Conservation (phyloP, 345 rosid genomes). For the Brassica rapa region DNA sequence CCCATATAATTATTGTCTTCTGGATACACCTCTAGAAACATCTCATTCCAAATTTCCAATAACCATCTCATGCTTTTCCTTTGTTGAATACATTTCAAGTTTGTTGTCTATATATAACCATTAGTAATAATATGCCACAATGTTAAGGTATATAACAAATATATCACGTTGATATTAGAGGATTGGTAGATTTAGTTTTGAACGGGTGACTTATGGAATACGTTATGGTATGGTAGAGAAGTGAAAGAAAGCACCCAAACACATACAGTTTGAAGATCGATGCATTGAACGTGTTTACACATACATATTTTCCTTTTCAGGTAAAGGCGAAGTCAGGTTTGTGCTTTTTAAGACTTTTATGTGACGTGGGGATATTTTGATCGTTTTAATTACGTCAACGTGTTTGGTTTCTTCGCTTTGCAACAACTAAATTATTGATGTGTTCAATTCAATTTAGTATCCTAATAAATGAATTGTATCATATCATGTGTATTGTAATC, state of each 20-base stretch:
- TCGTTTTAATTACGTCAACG: slow-evolving; percentile 15
- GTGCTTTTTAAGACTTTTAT: slow-evolving; percentile 13
- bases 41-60: slow-evolving; percentile 8
- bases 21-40: slow-evolving; percentile 16
- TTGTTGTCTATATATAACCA: not conserved
- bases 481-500: not conserved
- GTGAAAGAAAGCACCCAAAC: slow-evolving; percentile 19
- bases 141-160: not conserved
- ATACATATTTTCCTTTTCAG: slow-evolving; percentile 12
- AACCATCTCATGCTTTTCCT: slow-evolving; percentile 3
- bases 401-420: slow-evolving; percentile 14
- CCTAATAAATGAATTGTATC: not conserved
- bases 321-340: slow-evolving; percentile 35
- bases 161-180: slow-evolving; percentile 5
- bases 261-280: slow-evolving; percentile 24
- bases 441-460: slow-evolving; percentile 6
- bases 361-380: slow-evolving; percentile 24
- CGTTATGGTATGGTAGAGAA: slow-evolving; percentile 29
- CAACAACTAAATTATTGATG: not conserved
- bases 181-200: slow-evolving; percentile 26
- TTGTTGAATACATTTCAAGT: not conserved
- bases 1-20: slow-evolving; percentile 27
- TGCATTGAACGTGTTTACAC: slow-evolving; percentile 36
- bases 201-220: slow-evolving; percentile 22
- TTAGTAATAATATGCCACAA: not conserved